phyloP scores from a whole-genome alignment of 2,329 filamentous ascomycete genomes.

The Sclerotinia trifoliorum region DNA sequence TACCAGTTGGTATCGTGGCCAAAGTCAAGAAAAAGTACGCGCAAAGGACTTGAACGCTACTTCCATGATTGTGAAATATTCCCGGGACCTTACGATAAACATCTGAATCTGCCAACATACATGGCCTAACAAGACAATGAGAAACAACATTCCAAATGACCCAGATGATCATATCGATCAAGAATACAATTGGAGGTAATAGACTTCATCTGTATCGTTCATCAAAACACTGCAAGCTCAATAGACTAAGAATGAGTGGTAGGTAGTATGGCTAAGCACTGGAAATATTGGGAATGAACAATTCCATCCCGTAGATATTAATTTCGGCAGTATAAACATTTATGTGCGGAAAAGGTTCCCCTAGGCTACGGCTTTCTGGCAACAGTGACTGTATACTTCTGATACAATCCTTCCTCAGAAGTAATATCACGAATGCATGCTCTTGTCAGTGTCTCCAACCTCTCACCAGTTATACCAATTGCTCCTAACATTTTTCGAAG shows the following conservation, averaged over 20 bases:
- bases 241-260: background rate
- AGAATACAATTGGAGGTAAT: background rate
- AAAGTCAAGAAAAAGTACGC: background rate
- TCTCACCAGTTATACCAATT: background rate
- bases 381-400: slow-evolving; percentile 21
- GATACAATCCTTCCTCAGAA: slow-evolving; percentile 17
- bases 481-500: slow-evolving; percentile 15
- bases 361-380: slow-evolving; percentile 8
- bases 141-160: too few species aligned
- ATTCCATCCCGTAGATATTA: background rate
- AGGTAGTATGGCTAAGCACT: background rate
- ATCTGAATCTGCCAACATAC: too few species aligned
- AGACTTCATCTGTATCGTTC: background rate
- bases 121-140: too few species aligned
- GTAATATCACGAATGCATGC: slow-evolving; percentile 16
- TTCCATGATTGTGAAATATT: background rate
- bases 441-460: slow-evolving; percentile 14
- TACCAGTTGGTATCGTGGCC: background rate
- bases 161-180: background rate
- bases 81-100: too few species aligned
- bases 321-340: background rate
- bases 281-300: background rate
- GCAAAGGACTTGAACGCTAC: background rate
- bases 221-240: background rate
- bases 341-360: background rate